Evolutionary conservation across 1,284 basidiomycete genomes (phyloP), one percentile per base, ranked within the genome.

Genomic region (Sanghuangporus sanghuang): DNA sequence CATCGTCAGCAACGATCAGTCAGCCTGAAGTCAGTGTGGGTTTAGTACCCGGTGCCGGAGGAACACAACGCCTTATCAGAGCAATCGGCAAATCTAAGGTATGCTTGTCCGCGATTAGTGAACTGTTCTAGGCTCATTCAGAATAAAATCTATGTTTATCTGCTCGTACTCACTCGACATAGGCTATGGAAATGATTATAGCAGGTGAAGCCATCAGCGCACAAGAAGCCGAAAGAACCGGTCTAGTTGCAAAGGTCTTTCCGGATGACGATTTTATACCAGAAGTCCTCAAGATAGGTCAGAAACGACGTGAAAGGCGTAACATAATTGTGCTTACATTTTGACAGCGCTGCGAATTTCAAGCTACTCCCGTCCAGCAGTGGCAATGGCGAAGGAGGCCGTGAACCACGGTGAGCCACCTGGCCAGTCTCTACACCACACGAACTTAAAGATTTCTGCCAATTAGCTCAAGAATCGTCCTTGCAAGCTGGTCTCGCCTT

Each of bases 11-110:
- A 18, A 77, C 76, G 48, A 87, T 89, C 67, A 85, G 83, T 53
- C 87, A 87, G 69, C 87, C 87, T 39, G 86, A 89, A 71, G 85
- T 88, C 74, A 87, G 84, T 67, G 80, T 89, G 57, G 87, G 87
- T 63, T 86, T 87, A 59, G 88, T 89, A 66, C 87, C 87, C 27
- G 84, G 85, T 7, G 82, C 81, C 16, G 83, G 83, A 27, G 83
- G 83, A 21, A 83, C 83, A 0, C 84, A 85, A 67, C 77, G 82
- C 56, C 78, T 89, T 18, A 83, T 83, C 49, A 77, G 78, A 55
- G 81, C 85, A 11, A 78, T 89, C 61, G 86, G 86, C 63, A 88
- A 87, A 72, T 80, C 82, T 18, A 80, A 82, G 73, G 83, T 75
- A 67, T 18, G 60, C 39, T 32, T 32, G 27, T 32, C 27, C 27